Percentiles rank a stretch among this genome's conserved stretches.
phyloP scores from a whole-genome alignment of 345 rosid species.

The Alliaria petiolata region DNA sequence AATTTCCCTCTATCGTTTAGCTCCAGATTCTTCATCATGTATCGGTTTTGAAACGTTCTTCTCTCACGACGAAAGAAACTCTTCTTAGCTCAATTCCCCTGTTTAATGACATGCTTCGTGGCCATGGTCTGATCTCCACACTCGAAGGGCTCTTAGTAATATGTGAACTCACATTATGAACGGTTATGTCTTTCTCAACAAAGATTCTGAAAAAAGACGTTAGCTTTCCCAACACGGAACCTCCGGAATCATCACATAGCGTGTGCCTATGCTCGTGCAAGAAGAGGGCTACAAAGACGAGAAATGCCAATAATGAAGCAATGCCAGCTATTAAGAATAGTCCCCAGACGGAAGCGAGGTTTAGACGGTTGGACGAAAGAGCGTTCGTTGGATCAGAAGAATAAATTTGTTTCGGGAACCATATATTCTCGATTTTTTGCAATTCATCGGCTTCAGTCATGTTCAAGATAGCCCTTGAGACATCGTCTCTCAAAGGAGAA shows the following conservation, averaged over 20 bases:
- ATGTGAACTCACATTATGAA: slow-evolving; percentile 18
- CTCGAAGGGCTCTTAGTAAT: slow-evolving; percentile 14
- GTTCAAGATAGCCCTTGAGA: slow-evolving; percentile 46
- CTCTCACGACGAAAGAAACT: not conserved
- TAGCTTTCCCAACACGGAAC: slow-evolving; percentile 26
- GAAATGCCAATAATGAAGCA: slow-evolving; percentile 34
- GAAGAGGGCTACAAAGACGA: slow-evolving; percentile 11
- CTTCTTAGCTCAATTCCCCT: slow-evolving; percentile 24
- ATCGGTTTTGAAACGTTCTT: not conserved
- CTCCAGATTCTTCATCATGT: not conserved
- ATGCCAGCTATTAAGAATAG: slow-evolving; percentile 41
- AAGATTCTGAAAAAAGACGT: slow-evolving; percentile 15
- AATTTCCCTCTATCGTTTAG: not conserved
- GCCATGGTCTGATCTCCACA: slow-evolving; percentile 3
- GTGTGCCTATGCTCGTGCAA: slow-evolving; percentile 7
- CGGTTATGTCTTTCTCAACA: slow-evolving; percentile 33
- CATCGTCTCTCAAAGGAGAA: slow-evolving; percentile 35
- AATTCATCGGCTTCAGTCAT: slow-evolving; percentile 35
- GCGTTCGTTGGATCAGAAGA: slow-evolving; percentile 10
- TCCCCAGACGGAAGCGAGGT: slow-evolving; percentile 38
- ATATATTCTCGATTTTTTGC: slow-evolving; percentile 16
- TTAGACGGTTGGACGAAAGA: slow-evolving; percentile 29
- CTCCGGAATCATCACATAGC: not conserved
- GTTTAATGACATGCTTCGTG: slow-evolving; percentile 1
- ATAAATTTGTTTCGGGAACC: not conserved